These are phyloP conservation scores for Benincasa hispida DNA, from an alignment of 306 rosid species.

Conservation along the genomic window DNA sequence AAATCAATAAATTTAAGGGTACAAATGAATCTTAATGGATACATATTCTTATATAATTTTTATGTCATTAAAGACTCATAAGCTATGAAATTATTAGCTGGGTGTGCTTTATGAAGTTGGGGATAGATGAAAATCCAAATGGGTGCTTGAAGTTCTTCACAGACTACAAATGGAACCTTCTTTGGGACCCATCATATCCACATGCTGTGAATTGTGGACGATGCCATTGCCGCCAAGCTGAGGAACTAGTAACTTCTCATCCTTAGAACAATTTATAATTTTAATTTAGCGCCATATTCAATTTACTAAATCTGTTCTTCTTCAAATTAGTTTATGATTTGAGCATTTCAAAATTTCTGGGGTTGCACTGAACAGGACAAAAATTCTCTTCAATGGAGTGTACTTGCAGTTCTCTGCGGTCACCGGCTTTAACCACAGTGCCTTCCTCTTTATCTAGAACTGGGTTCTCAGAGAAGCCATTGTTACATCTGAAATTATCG, in stretches of 20 bases:
- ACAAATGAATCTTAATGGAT: no score
- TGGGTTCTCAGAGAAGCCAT: constrained; percentile 23
- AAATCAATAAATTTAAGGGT: no score
- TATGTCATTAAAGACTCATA: no score
- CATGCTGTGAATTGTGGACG: constrained; percentile 24
- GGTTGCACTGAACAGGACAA: background rate
- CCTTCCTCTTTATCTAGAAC: constrained; percentile 34
- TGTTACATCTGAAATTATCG: constrained; percentile 23
- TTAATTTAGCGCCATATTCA: background rate
- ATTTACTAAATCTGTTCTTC: background rate
- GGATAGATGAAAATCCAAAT: constrained; percentile 7
- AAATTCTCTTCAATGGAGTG: constrained; percentile 40
- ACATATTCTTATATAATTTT: no score
- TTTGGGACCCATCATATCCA: constrained; percentile 70
- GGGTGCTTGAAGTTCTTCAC: background rate
- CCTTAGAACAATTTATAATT: background rate
- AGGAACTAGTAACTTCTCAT: background rate
- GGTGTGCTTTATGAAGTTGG: background rate
- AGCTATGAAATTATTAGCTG: no score
- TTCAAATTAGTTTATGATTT: background rate
- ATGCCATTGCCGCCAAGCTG: constrained; percentile 19
- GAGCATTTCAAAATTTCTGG: background rate
- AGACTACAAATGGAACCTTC: background rate
- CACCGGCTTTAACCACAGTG: constrained; percentile 36
- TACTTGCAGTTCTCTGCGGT: constrained; percentile 26